Percentiles rank a stretch among this genome's conserved stretches.
Conservation (phyloP, 306 rosid genomes). For the Citrullus colocynthis region DNA sequence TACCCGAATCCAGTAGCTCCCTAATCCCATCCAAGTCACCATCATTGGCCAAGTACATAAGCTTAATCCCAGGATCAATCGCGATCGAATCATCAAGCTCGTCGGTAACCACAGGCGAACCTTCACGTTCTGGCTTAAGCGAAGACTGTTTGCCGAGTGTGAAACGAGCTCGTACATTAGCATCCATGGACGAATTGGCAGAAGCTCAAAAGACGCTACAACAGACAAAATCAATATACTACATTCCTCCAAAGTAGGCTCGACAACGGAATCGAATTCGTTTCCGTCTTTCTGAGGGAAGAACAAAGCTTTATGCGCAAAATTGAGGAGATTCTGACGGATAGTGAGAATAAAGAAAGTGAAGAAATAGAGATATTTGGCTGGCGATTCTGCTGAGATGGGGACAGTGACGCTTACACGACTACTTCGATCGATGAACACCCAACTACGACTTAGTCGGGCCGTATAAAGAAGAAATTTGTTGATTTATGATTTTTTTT, state of each 20-base stretch:
- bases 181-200: neutral
- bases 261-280: constrained; percentile 1
- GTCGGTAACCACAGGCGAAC: constrained; percentile 6
- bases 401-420: neutral
- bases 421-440: neutral
- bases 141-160: constrained; percentile 73
- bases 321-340: neutral
- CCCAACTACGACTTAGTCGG: neutral
- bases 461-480: neutral
- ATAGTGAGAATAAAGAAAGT: neutral
- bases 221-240: neutral
- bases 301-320: neutral
- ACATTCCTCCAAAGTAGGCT: neutral
- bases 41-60: constrained; percentile 70
- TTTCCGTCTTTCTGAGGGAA: neutral
- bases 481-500: neutral
- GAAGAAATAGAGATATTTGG: neutral
- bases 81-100: constrained; percentile 5
- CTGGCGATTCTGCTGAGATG: neutral
- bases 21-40: constrained; percentile 70
- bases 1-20: constrained; percentile 50
- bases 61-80: constrained; percentile 53
- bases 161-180: neutral
- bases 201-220: neutral
- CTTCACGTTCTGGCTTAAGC: constrained; percentile 48